Conservation (phyloP, 1,139 yeast genomes). For the Geotrichum citri-aurantii region DNA sequence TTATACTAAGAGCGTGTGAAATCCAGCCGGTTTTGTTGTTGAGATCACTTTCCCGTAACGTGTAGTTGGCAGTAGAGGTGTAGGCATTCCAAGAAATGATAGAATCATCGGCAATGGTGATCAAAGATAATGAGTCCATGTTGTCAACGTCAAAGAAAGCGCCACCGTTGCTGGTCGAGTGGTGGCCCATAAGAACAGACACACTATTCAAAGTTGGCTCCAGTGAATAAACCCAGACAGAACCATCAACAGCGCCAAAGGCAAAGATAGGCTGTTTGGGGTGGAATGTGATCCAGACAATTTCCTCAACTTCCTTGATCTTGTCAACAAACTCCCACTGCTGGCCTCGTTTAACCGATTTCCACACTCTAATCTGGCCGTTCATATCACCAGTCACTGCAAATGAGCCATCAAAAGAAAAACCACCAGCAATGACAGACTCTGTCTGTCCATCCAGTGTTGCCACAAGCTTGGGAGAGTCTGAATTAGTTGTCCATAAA, state of each 20-base stretch:
- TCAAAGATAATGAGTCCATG: conserved; percentile 54
- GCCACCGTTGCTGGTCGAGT: conserved; percentile 67
- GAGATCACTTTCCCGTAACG: conserved; percentile 57
- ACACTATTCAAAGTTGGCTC: conserved; percentile 50
- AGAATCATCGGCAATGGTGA: conserved; percentile 81
- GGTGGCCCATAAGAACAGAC: conserved; percentile 77
- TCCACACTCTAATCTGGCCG: conserved; percentile 74
- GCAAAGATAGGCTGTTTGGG: conserved; percentile 73
- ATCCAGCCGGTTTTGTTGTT: conserved; percentile 86
- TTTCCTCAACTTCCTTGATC: conserved; percentile 81
- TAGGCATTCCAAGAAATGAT: conserved; percentile 87
- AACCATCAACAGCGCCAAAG: conserved; percentile 90
- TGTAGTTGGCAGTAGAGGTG: conserved; percentile 54
- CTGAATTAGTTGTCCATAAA: conserved; percentile 85
- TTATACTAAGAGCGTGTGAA: conserved; percentile 51
- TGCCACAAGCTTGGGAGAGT: conserved; percentile 73
- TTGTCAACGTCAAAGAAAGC: conserved; percentile 60
- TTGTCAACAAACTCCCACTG: conserved; percentile 69
- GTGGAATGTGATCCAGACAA: conserved; percentile 72
- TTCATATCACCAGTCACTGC: conserved; percentile 91
- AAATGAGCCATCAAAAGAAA: conserved; percentile 74
- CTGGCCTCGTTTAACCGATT: conserved; percentile 67
- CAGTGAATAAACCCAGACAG: conserved; percentile 88
- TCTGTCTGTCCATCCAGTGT: conserved; percentile 77
- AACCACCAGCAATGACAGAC: conserved; percentile 78